Percentiles rank a stretch among this genome's conserved stretches.
phyloP scores from a whole-genome alignment of 192 early-diverging fungal species.

The Mortierella hygrophila region DNA sequence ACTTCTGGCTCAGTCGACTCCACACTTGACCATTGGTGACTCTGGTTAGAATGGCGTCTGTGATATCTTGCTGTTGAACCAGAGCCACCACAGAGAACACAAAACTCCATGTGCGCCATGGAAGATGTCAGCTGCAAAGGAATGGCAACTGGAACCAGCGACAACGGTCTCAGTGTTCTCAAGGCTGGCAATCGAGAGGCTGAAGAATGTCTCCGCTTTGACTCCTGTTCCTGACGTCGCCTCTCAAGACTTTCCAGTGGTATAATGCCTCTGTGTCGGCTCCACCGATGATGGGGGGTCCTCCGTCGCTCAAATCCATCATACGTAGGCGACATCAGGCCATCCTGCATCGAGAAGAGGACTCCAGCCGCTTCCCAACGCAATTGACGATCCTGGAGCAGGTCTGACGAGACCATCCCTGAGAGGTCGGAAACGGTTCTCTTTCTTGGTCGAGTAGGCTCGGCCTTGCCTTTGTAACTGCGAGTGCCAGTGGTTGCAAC shows the following conservation, averaged over 20 bases:
- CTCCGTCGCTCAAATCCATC: not conserved
- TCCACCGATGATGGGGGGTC: not conserved
- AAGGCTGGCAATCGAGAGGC: not conserved
- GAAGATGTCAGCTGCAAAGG: not conserved
- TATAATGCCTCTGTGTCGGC: constrained; percentile 5
- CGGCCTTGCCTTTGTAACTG: constrained; percentile 5
- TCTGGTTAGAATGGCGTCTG: constrained; percentile 10
- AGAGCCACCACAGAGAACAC: constrained; percentile 18
- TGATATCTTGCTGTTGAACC: not conserved
- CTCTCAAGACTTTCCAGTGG: constrained; percentile 27
- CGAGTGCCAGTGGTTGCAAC: constrained; percentile 11
- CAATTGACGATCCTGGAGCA: constrained; percentile 14
- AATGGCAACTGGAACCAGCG: not conserved
- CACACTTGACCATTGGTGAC: not conserved
- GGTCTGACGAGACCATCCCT: constrained; percentile 30
- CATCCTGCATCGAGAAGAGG: constrained; percentile 49
- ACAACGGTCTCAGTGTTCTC: not conserved
- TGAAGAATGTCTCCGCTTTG: not conserved
- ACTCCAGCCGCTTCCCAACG: constrained; percentile 46
- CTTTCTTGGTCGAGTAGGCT: constrained; percentile 29
- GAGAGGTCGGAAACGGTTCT: constrained; percentile 52
- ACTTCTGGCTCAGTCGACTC: not conserved
- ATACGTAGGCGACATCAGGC: not conserved
- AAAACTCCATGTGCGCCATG: constrained; percentile 1
- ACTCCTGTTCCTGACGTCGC: constrained; percentile 17